Evolutionary conservation across 768 basidiomycete genomes (phyloP).

Genomic region (Termitomyces sp.): DNA sequence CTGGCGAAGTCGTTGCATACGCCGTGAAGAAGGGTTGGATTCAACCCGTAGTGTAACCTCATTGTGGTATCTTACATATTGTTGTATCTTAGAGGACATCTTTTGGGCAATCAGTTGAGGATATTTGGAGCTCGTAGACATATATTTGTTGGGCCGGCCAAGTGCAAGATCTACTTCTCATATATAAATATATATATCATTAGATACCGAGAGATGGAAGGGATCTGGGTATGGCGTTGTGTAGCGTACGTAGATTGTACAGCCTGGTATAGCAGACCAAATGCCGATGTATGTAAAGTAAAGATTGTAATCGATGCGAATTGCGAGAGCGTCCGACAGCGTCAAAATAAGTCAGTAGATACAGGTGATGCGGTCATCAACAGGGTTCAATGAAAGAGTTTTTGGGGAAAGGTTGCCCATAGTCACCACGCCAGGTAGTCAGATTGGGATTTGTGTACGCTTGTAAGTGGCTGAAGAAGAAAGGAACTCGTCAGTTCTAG

Average conservation of each 20-base stretch:
- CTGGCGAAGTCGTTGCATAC: conserved; percentile 61
- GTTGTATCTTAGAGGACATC: neutral
- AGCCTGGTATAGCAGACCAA: conserved; percentile 6
- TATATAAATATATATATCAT: neutral
- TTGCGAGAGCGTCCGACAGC: conserved; percentile 5
- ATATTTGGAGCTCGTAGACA: neutral
- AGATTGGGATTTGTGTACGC: conserved; percentile 69
- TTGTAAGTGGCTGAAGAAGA: conserved; percentile 40
- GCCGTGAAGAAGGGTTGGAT: conserved; percentile 67
- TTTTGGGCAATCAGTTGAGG: neutral
- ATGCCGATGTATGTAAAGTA: conserved; percentile 5
- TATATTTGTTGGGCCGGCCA: neutral
- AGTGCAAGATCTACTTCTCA: neutral
- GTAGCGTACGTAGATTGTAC: conserved; percentile 5
- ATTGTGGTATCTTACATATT: neutral
- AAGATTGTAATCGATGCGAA: neutral
- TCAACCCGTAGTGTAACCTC: conserved; percentile 19
- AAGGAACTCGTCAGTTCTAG: neutral
- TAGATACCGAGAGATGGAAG: conserved; percentile 1
- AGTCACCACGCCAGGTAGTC: conserved; percentile 43
- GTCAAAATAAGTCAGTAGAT: neutral
- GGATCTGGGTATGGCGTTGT: conserved; percentile 2
- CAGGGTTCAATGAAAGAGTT: conserved; percentile 42
- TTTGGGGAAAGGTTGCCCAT: conserved; percentile 53
- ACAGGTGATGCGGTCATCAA: conserved; percentile 8